Evolutionary conservation across 768 basidiomycete species (phyloP).

Genomic region (Lactarius vividus): DNA sequence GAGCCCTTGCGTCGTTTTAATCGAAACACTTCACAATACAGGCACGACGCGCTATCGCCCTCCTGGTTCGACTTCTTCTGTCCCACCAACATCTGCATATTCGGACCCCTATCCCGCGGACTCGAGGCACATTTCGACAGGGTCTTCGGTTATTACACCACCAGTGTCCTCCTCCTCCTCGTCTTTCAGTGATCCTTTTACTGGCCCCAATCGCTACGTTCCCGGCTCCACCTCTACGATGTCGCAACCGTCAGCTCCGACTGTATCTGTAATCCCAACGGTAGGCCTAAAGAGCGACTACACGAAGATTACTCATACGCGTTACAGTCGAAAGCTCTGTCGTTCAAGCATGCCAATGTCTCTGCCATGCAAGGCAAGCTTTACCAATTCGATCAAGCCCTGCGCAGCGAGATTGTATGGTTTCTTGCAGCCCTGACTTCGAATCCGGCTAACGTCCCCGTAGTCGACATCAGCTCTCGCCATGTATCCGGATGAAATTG

Average conservation of each 20-base stretch:
- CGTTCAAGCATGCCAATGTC: slow-evolving; percentile 85
- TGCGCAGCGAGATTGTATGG: slow-evolving; percentile 68
- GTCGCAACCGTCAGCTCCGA: slow-evolving; percentile 7
- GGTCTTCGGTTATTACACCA: slow-evolving; percentile 34
- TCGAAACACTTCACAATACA: slow-evolving; percentile 13
- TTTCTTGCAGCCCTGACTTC: background rate
- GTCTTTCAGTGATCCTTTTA: slow-evolving; percentile 26
- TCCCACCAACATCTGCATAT: slow-evolving; percentile 37
- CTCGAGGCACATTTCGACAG: slow-evolving; percentile 52
- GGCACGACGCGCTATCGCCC: slow-evolving; percentile 38
- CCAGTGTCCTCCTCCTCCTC: slow-evolving; percentile 34
- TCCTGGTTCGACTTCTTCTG: slow-evolving; percentile 34
- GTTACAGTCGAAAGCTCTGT: slow-evolving; percentile 55
- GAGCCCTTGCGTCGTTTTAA: background rate
- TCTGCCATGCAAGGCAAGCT: slow-evolving; percentile 77
- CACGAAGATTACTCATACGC: background rate
- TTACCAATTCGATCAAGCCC: slow-evolving; percentile 66
- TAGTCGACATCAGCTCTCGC: slow-evolving; percentile 72
- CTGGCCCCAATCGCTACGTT: slow-evolving; percentile 26
- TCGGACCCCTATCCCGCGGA: slow-evolving; percentile 74
- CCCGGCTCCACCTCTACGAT: slow-evolving; percentile 9
- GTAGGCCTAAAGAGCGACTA: slow-evolving; percentile 12
- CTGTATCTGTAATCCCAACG: slow-evolving; percentile 23
- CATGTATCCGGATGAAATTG: slow-evolving; percentile 63
- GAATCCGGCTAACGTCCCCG: slow-evolving; percentile 2